Evolutionary conservation across 208 protist genomes (phyloP).

Genomic region (Trypanosoma mega): DNA sequence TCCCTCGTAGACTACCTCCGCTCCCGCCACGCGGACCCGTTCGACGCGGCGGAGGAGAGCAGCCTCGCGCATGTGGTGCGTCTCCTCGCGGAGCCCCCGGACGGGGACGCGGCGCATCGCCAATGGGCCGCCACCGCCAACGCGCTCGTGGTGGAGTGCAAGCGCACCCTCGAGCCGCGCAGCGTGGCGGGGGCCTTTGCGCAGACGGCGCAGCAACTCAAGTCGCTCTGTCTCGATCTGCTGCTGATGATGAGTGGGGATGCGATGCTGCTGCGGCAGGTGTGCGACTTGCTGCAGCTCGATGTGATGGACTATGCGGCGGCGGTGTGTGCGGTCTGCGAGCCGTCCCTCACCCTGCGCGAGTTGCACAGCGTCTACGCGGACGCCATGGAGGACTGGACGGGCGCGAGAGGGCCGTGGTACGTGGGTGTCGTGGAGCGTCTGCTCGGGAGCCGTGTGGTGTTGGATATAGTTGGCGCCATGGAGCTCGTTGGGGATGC

Average conservation of each 20-base stretch:
- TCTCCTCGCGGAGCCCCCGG: constrained; percentile 33
- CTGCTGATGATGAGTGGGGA: constrained; percentile 77
- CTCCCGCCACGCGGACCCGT: constrained; percentile 23
- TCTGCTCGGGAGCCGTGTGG: constrained; percentile 33
- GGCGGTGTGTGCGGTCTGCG: constrained; percentile 63
- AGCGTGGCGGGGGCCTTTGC: background rate
- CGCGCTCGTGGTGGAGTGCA: constrained; percentile 44
- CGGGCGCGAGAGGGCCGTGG: constrained; percentile 35
- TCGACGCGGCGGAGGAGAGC: constrained; percentile 63
- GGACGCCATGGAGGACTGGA: constrained; percentile 26
- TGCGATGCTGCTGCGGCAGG: constrained; percentile 38
- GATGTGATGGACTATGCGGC: constrained; percentile 59
- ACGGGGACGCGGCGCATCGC: constrained; percentile 11
- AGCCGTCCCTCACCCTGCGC: constrained; percentile 50
- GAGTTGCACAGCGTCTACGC: constrained; percentile 38
- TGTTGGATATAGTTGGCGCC: constrained; percentile 46
- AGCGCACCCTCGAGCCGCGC: constrained; percentile 29
- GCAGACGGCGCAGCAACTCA: constrained; percentile 41
- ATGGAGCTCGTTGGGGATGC: constrained; percentile 35
- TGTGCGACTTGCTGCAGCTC: constrained; percentile 45
- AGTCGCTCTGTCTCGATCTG: constrained; percentile 51
- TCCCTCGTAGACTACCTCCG: constrained; percentile 49
- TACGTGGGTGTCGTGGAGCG: constrained; percentile 38
- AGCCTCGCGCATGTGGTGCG: constrained; percentile 55
- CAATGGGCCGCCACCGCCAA: constrained; percentile 58